Base-by-base conservation (phyloP, 2,329 filamentous ascomycete species). In the Botrytis galanthina region DNA sequence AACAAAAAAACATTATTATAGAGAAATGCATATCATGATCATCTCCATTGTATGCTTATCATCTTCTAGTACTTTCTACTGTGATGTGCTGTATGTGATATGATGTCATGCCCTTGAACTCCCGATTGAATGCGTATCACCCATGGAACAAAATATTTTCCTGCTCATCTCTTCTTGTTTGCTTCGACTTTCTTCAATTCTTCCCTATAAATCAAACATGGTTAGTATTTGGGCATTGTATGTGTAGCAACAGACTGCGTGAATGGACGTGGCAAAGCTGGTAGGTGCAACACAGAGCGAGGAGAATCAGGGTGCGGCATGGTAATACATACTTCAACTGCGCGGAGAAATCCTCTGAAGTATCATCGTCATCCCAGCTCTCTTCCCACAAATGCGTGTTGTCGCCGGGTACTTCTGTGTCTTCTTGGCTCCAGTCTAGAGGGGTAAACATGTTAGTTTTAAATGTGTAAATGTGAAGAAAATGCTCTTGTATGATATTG, bases 281-380 rank as follows among this genome's bases (percentile, higher is more conserved):
- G 29, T 20, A 22, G 37, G 22, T 61, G 18, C 18, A 26, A 20
- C 3, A n/a, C 54, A 12, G 26, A 44, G 46, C 51, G n/a, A 57
- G 14, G 12, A 7, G 26, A 18, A 39, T 54, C 48, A n/a, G 26
- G 60, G n/a, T 37, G 42, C 16, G 12, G 60, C 26, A 62, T 62
- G 60, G 60, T 18, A 71, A 86, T 37, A 48, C 92, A 78, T 83
- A 97, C 95, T 94, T 97, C 81, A 99, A 85, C 86, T 98, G 95
- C 80, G 93, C 89, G 20, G 94, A 96, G 83, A 99, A 99, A 81
- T 99, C 96, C 82, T 99, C 96, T 80, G 89, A 96, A 77, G 94
- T 96, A 84, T 98, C 96, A 82, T 98, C 95, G 81, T 99, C 96
- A 81, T 99, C 96, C 96, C 96, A 99, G 87, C 94, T 98, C 87